These are phyloP conservation scores for Ustilago loliicola DNA, from an alignment of 1,284 basidiomycete species.

Conservation along the genomic window DNA sequence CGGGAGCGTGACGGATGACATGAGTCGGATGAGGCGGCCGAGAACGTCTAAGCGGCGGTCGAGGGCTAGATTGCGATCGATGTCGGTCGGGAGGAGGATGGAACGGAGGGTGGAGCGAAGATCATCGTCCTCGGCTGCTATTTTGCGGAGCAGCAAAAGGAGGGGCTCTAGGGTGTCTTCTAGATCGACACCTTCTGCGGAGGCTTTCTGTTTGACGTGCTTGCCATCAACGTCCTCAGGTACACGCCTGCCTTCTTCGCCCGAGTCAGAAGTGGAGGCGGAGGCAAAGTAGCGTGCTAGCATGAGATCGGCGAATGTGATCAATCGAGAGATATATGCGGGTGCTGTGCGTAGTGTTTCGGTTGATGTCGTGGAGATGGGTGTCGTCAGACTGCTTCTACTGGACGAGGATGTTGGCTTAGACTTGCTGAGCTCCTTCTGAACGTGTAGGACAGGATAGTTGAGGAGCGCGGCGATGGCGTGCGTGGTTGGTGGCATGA, in stretches of 20 bases:
- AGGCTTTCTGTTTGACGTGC: slow-evolving; percentile 27
- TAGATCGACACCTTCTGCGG: slow-evolving; percentile 48
- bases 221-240: slow-evolving; percentile 51
- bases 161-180: slow-evolving; percentile 58
- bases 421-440: slow-evolving; percentile 20
- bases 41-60: slow-evolving; percentile 55
- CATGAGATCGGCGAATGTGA: slow-evolving; percentile 40
- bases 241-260: slow-evolving; percentile 19
- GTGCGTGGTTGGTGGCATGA: slow-evolving; percentile 58
- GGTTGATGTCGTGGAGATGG: slow-evolving; percentile 33
- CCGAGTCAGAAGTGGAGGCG: neutral
- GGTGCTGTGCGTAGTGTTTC: slow-evolving; percentile 28
- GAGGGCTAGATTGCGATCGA: slow-evolving; percentile 47
- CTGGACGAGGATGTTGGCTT: neutral
- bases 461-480: slow-evolving; percentile 64
- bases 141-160: slow-evolving; percentile 55
- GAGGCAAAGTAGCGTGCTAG: slow-evolving; percentile 40
- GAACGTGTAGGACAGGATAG: slow-evolving; percentile 45
- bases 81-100: slow-evolving; percentile 47
- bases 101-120: slow-evolving; percentile 19
- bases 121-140: slow-evolving; percentile 43
- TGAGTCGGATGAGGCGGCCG: slow-evolving; percentile 54
- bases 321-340: slow-evolving; percentile 29
- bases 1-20: slow-evolving; percentile 51
- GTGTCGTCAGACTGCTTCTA: slow-evolving; percentile 4